phyloP scores from a whole-genome alignment of 192 early-diverging fungal genomes.

The Rhizoclosmatium sp. region DNA sequence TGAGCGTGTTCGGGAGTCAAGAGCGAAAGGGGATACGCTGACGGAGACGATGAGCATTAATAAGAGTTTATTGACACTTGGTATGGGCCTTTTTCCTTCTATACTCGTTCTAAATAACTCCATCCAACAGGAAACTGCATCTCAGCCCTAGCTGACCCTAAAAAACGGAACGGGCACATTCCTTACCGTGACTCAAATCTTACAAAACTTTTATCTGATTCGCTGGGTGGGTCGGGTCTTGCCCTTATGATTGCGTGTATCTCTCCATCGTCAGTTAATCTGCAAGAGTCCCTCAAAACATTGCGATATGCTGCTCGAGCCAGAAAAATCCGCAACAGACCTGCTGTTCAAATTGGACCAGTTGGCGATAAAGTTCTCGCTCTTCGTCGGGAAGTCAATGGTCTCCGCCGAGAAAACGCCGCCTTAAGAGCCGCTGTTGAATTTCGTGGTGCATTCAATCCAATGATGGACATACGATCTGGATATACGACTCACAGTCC shows the following conservation, averaged over 20 bases:
- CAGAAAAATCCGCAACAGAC: slow-evolving; percentile 54
- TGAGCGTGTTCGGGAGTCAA: slow-evolving; percentile 63
- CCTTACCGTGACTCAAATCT: slow-evolving; percentile 70
- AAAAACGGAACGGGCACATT: slow-evolving; percentile 55
- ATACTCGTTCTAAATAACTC: neutral
- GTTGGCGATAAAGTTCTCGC: slow-evolving; percentile 45
- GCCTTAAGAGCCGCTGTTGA: slow-evolving; percentile 31
- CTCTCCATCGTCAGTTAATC: slow-evolving; percentile 77
- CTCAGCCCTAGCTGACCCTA: slow-evolving; percentile 54
- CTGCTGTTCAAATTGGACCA: slow-evolving; percentile 49
- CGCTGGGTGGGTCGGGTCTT: slow-evolving; percentile 60
- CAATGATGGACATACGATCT: neutral
- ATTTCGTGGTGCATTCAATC: neutral
- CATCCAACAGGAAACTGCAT: slow-evolving; percentile 58
- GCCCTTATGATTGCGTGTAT: slow-evolving; percentile 80
- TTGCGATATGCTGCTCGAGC: slow-evolving; percentile 62
- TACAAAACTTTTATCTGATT: slow-evolving; percentile 64
- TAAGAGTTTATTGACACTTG: slow-evolving; percentile 63
- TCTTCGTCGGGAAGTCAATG: slow-evolving; percentile 48
- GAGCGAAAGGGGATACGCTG: slow-evolving; percentile 56
- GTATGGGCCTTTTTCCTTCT: slow-evolving; percentile 15
- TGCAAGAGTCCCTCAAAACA: slow-evolving; percentile 69
- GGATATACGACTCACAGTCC: neutral
- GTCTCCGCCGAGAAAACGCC: slow-evolving; percentile 52
- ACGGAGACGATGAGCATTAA: slow-evolving; percentile 64